Percentiles rank a stretch among this genome's conserved stretches.
Evolutionary conservation across 352 stramenopile species (phyloP).

Genomic region (Blastocystis sp.): DNA sequence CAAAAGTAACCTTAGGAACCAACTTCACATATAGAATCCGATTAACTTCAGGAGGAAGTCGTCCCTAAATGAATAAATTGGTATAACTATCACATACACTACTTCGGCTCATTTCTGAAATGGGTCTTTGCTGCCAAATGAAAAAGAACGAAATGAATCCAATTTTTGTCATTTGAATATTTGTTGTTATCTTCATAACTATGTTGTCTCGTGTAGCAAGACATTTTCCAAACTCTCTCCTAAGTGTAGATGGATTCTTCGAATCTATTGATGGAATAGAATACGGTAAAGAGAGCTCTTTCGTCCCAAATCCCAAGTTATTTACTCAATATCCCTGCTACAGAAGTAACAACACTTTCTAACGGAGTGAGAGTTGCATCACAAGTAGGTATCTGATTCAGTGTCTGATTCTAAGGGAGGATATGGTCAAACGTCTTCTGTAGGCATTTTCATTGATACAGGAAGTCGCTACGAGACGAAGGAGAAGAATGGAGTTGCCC

Average conservation of each 20-base stretch:
- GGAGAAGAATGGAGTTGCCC: constrained; percentile 94
- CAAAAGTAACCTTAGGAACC: neutral
- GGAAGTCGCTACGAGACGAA: constrained; percentile 93
- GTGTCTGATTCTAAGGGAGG: constrained; percentile 69
- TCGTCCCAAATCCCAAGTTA: constrained; percentile 68
- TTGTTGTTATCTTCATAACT: too few relatives aligned
- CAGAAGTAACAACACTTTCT: constrained; percentile 87
- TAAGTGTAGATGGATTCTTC: neutral
- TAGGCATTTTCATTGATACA: constrained; percentile 91
- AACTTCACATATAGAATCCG: constrained; percentile 83
- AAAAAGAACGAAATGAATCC: neutral
- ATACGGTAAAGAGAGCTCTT: neutral
- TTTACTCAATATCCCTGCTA: constrained; percentile 83
- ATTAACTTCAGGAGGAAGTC: constrained; percentile 93
- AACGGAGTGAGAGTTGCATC: constrained; percentile 94
- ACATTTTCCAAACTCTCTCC: neutral
- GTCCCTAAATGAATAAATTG: neutral
- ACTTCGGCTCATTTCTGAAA: constrained; percentile 3
- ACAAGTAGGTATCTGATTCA: constrained; percentile 69
- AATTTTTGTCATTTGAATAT: neutral
- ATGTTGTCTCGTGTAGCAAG: neutral
- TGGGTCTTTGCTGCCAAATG: neutral
- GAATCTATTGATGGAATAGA: neutral
- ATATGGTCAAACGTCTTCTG: constrained; percentile 90
- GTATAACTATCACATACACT: neutral